Conservation (phyloP, 352 stramenopile genomes). For the Pythium inflatum region DNA sequence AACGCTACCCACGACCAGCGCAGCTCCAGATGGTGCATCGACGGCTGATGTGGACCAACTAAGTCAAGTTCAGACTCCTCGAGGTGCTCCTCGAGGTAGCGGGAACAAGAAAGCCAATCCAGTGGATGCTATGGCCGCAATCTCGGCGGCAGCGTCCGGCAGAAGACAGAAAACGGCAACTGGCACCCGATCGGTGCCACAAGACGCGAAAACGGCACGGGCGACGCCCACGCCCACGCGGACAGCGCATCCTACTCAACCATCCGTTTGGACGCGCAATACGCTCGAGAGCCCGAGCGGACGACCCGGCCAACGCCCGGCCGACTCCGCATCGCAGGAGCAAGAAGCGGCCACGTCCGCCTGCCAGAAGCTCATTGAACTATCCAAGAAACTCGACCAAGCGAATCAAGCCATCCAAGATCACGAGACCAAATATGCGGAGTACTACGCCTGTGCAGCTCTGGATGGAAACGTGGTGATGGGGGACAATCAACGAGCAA, state of each 20-base stretch:
- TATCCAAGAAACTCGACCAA: no score
- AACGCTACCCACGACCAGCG: no score
- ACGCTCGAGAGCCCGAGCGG: no score
- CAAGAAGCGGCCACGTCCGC: not conserved
- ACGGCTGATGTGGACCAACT: no score
- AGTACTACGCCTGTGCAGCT: not conserved
- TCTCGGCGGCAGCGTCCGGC: not conserved
- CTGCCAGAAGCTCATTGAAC: not conserved
- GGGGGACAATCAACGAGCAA: not conserved
- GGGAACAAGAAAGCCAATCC: not conserved
- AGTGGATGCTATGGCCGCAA: not conserved
- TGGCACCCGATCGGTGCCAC: not conserved
- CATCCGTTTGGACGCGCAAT: no score
- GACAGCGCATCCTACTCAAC: no score
- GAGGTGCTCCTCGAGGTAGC: not conserved
- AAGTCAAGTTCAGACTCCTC: no score
- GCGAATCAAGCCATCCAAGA: no score
- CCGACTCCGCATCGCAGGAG: no score
- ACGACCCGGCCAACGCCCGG: no score
- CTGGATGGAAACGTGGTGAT: not conserved
- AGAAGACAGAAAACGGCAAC: not conserved
- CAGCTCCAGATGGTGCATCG: not conserved
- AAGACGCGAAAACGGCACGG: no score
- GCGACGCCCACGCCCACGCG: no score
- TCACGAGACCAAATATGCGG: not conserved